Evolutionary conservation across 306 rosid species (phyloP).

Genomic region (Oemleria cerasiformis): DNA sequence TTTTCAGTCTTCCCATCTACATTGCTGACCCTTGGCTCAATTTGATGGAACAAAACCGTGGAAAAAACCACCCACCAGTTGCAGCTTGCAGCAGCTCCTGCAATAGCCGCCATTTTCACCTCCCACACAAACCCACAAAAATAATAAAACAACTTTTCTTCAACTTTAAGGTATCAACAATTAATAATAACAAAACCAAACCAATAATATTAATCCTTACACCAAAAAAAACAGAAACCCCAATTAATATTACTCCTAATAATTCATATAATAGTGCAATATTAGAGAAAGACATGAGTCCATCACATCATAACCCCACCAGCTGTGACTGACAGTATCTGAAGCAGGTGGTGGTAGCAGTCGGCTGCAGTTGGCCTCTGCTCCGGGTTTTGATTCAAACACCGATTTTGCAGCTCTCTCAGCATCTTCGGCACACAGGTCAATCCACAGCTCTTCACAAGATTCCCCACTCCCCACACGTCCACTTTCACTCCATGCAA

Average conservation of each 20-base stretch:
- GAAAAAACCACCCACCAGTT: neutral
- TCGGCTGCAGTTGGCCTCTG: conserved; percentile 93
- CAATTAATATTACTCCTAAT: neutral
- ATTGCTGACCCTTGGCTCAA: conserved; percentile 23
- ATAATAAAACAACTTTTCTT: neutral
- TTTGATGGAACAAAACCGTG: conserved; percentile 30
- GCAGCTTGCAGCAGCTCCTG: conserved; percentile 19
- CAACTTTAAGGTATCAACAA: conserved; percentile 8
- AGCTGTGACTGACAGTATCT: conserved; percentile 47
- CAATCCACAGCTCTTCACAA: conserved; percentile 69
- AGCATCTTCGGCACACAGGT: conserved; percentile 71
- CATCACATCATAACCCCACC: conserved; percentile 58
- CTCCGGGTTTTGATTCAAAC: conserved; percentile 89
- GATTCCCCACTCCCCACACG: conserved; percentile 82
- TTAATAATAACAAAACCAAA: too few relatives aligned
- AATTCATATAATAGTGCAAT: too few relatives aligned
- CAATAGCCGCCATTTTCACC: conserved; percentile 57
- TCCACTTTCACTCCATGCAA: conserved; percentile 95
- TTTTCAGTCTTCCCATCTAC: conserved; percentile 4
- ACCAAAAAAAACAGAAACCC: neutral
- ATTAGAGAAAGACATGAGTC: neutral
- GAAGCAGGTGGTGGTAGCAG: conserved; percentile 93
- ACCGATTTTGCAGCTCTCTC: conserved; percentile 69
- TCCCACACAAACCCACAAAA: conserved; percentile 7
- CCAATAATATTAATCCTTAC: too few relatives aligned